Evolutionary conservation across 2,329 filamentous ascomycete genomes (phyloP), one percentile per base, ranked within the genome.

Genomic region (Chaetomium globosum): DNA sequence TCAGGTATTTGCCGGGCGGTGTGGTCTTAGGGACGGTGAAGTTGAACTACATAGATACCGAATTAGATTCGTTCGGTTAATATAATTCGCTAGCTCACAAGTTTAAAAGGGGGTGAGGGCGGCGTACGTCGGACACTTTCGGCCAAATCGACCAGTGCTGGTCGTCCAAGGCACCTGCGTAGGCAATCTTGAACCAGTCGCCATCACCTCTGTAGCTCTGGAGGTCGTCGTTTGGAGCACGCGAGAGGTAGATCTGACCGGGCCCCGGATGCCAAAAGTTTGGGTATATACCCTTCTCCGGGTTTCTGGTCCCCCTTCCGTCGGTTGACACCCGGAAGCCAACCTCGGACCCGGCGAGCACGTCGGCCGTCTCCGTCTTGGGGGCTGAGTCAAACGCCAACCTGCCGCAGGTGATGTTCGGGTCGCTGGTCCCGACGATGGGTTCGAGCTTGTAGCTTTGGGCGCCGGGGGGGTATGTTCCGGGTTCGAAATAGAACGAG

Each of bases 111-210:
- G n/a, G 3, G 36, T 1, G 16, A 2, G 19, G 39, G 16, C 4
- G 8, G n/a, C 55, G 23, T 9, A 43, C 33, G 2, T 43, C 55
- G 23, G 51, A 31, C 26, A 53, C 51, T 19, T 16, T 30, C 13
- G 33, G 33, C 55, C 55, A 49, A 28, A 57, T 12, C 10, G 55
- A 43, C 55, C 39, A 23, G 59, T 64, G 30, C 31, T 59, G 56
- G 26, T 67, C 21, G 6, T 51, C 48, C 26, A 58, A 1, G 12
- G 65, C 63, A 3, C 65, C 67, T 1, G 57, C 65, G 26, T 66
- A 64, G 16, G 67, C 67, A 49, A 69, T 69, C 61, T 69, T 69
- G 63, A 69, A 69, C 67, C 67, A 69, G 33, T 69, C 65, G 0
- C 67, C 67, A 21, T 69, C 67, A 1, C 63, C 65, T 6, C 8